Conservation (phyloP, 352 stramenopile genomes). For the Discostella stelligera region DNA sequence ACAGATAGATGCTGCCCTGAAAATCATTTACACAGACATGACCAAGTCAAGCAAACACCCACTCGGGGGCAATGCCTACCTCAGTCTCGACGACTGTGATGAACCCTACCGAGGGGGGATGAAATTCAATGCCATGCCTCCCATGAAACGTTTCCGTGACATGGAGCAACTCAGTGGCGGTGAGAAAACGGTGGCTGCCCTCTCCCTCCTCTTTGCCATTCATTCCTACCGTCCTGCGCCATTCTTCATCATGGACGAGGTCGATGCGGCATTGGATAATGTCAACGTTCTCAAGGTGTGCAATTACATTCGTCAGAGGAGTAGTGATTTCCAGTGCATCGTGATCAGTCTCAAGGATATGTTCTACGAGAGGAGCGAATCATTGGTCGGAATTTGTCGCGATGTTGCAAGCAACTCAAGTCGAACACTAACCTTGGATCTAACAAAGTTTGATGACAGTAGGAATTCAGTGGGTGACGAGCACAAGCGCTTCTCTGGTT, state of each 20-base stretch:
- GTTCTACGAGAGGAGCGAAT: slow-evolving; percentile 89
- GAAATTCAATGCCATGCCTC: slow-evolving; percentile 99
- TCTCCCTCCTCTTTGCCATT: slow-evolving; percentile 98
- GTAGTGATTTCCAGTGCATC: slow-evolving; percentile 94
- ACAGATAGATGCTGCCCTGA: slow-evolving; percentile 90
- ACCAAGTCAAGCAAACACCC: slow-evolving; percentile 97
- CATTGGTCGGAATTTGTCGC: slow-evolving; percentile 78
- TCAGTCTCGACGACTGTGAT: slow-evolving; percentile 84
- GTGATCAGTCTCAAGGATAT: slow-evolving; percentile 98
- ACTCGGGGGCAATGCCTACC: slow-evolving; percentile 87
- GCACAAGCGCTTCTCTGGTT: slow-evolving; percentile 8
- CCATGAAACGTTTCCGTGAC: slow-evolving; percentile 98
- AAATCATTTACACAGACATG: slow-evolving; percentile 88
- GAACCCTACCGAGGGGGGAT: slow-evolving; percentile 98
- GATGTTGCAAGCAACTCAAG: slow-evolving; percentile 78
- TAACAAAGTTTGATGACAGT: slow-evolving; percentile 68
- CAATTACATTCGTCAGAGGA: slow-evolving; percentile 92
- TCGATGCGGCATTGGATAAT: slow-evolving; percentile 99
- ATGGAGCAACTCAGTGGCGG: slow-evolving; percentile 98
- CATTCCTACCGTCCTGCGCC: slow-evolving; percentile 90
- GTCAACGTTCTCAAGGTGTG: slow-evolving; percentile 99
- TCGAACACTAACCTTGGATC: slow-evolving; percentile 73
- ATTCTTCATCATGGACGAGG: slow-evolving; percentile 99
- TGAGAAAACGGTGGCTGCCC: slow-evolving; percentile 98
- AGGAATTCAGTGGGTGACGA: slow-evolving; percentile 6